Base-by-base conservation (phyloP, 2,329 filamentous ascomycete species). In the Monosporascus ibericus region DNA sequence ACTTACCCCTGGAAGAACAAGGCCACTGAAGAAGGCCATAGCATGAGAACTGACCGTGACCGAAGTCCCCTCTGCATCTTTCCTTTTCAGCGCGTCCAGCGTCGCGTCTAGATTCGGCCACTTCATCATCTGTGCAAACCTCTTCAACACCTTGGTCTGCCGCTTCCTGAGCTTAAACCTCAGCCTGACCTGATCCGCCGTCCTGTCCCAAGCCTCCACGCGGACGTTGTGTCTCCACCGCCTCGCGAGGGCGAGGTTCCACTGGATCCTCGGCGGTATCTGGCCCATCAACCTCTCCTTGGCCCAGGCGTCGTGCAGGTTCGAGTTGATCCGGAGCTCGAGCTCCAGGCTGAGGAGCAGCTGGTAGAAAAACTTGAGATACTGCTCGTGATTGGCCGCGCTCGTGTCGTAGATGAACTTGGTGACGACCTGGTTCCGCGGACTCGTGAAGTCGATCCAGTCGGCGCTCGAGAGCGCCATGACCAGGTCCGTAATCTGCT, bases 21-120 rank as follows among this genome's bases (percentile, higher is more conserved):
- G 77, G 4, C 86, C 87, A 38, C 84, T 87, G 63, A 90, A 90
- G 72, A 87, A 91, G 6, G 87, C 87, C 80, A 89, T 85, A 17
- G 86, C 80, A 63, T 89, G 85, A 20, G 86, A 87, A 61, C 84
- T 84, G 63, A 85, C 71, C 40, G 77, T 72, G 56, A 87, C 75
- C 49, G 88, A 70, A 15, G 75, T 74, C 22, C 78, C 76, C 54
- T 86, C 81, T 11, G 69, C 70, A 53, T 86, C 82, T 55, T 77
- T 75, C 55, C 85, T 77, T 56, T 78, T 80, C 50, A 90, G 75
- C 46, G 80, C 75, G 42, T 81, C 78, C 44, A 88, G 75, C 6
- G 87, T 83, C 53, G 82, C 81, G 20, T 73, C 72, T 53, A 89
- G 77, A 60, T 90, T 90, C 1, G 87, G 87, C 87, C 87, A 91